These are phyloP conservation scores for Zasmidium citrigriseum DNA, from an alignment of 2,329 filamentous ascomycete genomes.

Conservation along the genomic window DNA sequence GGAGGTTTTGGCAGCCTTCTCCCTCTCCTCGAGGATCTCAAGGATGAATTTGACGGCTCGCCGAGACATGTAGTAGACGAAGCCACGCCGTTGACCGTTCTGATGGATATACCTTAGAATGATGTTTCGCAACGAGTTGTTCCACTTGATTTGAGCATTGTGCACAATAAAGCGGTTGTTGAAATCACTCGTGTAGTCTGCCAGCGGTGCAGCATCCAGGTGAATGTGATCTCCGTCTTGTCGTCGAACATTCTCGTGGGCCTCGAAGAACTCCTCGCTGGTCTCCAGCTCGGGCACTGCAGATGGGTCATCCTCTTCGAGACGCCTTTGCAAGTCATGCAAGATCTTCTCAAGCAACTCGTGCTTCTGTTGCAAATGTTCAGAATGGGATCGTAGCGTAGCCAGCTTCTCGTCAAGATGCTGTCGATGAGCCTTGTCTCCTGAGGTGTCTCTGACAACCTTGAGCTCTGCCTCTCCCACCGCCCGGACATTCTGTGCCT, in stretches of 20 bases:
- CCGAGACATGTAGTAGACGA: conserved; percentile 96
- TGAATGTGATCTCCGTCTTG: conserved; percentile 52
- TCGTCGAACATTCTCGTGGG: conserved; percentile 48
- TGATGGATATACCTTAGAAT: conserved; percentile 97
- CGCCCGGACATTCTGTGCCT: conserved; percentile 70
- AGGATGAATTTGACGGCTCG: conserved; percentile 96
- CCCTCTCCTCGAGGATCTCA: conserved; percentile 94
- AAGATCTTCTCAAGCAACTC: conserved; percentile 61
- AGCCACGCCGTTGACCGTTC: conserved; percentile 90
- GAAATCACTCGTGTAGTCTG: conserved; percentile 90
- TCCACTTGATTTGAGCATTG: conserved; percentile 98
- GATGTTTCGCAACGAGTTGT: conserved; percentile 92
- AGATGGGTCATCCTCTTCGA: conserved; percentile 59
- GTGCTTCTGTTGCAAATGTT: conserved; percentile 59
- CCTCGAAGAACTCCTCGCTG: conserved; percentile 48
- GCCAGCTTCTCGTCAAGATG: conserved; percentile 60
- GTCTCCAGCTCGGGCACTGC: conserved; percentile 46
- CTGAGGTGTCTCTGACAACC: conserved; percentile 56
- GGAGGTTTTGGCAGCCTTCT: conserved; percentile 61
- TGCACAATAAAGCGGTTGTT: conserved; percentile 98
- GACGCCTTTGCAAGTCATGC: conserved; percentile 56
- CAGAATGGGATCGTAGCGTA: conserved; percentile 57
- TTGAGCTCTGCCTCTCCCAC: conserved; percentile 74
- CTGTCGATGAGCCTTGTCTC: conserved; percentile 43
- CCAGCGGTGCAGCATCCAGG: conserved; percentile 67